phyloP scores from a whole-genome alignment of 1,284 basidiomycete species.

The Ceratobasidium papillatum region DNA sequence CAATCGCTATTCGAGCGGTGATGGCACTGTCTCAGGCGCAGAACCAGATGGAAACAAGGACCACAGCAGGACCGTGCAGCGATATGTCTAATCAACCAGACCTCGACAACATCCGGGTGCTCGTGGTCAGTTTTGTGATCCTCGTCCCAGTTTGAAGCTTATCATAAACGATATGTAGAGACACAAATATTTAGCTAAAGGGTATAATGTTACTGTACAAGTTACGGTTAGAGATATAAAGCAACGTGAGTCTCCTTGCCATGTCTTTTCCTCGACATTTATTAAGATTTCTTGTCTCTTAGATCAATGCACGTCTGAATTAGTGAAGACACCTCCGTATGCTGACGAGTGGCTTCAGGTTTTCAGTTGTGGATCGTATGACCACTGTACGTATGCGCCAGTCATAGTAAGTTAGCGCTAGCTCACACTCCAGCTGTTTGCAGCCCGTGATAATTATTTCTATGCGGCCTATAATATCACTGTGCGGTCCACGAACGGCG shows the following conservation, averaged over 20 bases:
- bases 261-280: not conserved
- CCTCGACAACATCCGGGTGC: not conserved
- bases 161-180: not conserved
- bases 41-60: not conserved
- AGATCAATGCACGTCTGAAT: not conserved
- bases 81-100: not conserved
- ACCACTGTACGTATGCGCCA: not conserved
- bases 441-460: too few relatives aligned
- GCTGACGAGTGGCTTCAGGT: not conserved
- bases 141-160: not conserved
- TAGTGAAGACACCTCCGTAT: not conserved
- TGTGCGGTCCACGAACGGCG: not conserved
- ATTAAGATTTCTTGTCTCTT: not conserved
- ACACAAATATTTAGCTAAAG: not conserved
- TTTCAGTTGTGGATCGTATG: not conserved
- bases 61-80: not conserved
- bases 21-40: not conserved
- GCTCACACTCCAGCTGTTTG: too few relatives aligned
- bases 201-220: not conserved
- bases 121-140: constrained; percentile 26
- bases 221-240: not conserved
- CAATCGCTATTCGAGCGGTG: not conserved
- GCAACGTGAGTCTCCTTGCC: not conserved
- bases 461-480: not conserved
- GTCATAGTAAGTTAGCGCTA: not conserved